Conservation (phyloP, 345 rosid species). For the Eucalyptus polybractea region DNA sequence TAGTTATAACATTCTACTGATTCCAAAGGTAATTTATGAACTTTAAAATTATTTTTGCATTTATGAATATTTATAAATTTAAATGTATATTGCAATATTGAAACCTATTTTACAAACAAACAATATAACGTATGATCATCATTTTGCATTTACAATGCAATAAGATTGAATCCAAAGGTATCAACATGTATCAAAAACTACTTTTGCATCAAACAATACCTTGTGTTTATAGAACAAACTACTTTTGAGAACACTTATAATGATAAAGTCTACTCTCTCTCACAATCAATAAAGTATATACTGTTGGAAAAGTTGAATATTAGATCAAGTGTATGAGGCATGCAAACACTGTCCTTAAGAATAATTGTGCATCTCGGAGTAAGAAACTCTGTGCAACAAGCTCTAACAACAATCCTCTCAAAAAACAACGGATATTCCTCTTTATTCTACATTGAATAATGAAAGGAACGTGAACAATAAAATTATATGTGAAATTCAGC, state of each 20-base stretch:
- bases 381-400: background rate
- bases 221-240: background rate
- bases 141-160: background rate
- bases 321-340: too few relatives aligned
- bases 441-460: too few relatives aligned
- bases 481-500: background rate
- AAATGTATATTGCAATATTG: fast-evolving
- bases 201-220: background rate
- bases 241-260: background rate
- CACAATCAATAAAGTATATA: background rate
- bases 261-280: background rate
- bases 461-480: background rate
- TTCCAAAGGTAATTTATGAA: background rate
- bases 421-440: fast-evolving
- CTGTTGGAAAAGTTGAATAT: background rate
- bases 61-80: background rate
- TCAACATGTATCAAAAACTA: too few relatives aligned
- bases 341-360: background rate
- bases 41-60: background rate
- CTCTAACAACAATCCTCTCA: too few relatives aligned
- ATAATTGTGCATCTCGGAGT: fast-evolving
- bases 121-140: background rate
- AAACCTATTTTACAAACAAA: background rate
- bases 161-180: background rate
- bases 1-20: background rate